Percentiles rank a stretch among this genome's conserved stretches.
These are phyloP conservation scores for Dendrostoma leiphaemia DNA, from an alignment of 2,329 filamentous ascomycete genomes.

Conservation along the genomic window DNA sequence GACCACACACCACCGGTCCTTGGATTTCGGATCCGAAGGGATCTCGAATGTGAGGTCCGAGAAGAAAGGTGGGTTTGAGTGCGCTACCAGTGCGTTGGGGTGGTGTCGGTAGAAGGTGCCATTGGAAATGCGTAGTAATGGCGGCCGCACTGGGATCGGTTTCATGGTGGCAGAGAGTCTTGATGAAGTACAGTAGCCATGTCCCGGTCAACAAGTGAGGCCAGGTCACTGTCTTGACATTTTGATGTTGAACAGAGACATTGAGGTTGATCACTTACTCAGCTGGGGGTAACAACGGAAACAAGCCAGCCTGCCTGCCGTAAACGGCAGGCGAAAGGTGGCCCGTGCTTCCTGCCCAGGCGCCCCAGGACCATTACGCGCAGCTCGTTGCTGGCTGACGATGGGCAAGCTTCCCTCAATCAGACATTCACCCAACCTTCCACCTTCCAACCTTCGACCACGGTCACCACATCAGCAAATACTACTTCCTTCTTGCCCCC, in stretches of 20 bases:
- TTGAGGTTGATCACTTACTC: background rate
- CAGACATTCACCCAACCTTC: background rate
- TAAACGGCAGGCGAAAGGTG: background rate
- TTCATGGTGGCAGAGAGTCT: conserved; percentile 29
- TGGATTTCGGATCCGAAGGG: conserved; percentile 48
- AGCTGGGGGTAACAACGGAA: background rate
- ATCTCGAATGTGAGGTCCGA: conserved; percentile 68
- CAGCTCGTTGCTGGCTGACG: conserved; percentile 19
- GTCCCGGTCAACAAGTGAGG: background rate
- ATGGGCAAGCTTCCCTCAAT: background rate
- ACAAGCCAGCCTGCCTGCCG: background rate
- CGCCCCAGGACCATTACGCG: conserved; percentile 14
- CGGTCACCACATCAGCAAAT: background rate
- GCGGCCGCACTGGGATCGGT: conserved; percentile 38
- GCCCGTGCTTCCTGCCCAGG: background rate
- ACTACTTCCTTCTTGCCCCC: background rate
- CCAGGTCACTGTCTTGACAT: background rate
- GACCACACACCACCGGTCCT: conserved; percentile 78
- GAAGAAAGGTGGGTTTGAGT: conserved; percentile 72
- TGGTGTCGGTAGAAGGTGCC: conserved; percentile 82
- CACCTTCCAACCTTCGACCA: conserved; percentile 6
- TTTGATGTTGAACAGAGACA: background rate
- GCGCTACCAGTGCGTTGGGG: conserved; percentile 50
- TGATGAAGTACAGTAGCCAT: conserved; percentile 2
- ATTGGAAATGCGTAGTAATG: conserved; percentile 70